These are phyloP conservation scores for Inonotus hispidus DNA, from an alignment of 1,284 basidiomycete genomes.

Conservation along the genomic window DNA sequence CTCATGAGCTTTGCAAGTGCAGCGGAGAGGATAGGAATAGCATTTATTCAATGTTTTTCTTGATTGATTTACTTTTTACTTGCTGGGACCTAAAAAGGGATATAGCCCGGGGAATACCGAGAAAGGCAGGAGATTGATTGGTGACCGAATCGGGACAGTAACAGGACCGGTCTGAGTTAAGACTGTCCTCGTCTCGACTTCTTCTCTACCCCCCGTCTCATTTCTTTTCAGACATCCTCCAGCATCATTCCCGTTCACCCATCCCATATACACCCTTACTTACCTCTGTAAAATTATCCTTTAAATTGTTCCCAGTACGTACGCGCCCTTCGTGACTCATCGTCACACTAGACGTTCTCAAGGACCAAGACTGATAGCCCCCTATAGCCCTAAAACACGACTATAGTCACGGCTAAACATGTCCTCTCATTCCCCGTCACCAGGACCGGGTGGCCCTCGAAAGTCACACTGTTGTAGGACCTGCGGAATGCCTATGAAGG, in stretches of 20 bases:
- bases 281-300: not conserved
- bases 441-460: conserved; percentile 1
- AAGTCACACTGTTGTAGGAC: conserved; percentile 16
- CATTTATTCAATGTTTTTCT: no score
- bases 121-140: no score
- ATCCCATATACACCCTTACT: not conserved
- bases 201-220: no score
- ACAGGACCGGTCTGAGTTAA: no score
- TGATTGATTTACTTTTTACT: no score
- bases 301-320: not conserved
- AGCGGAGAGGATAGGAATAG: no score
- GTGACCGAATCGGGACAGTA: not conserved
- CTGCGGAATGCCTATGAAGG: conserved; percentile 19
- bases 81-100: no score
- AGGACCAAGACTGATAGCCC: not conserved
- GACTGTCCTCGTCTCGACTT: no score
- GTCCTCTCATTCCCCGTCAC: conserved; percentile 8
- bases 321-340: not conserved
- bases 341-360: not conserved
- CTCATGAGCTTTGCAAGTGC: no score
- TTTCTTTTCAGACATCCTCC: no score
- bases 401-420: not conserved
- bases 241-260: no score
- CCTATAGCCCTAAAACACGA: not conserved
- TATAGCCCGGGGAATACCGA: not conserved